These are phyloP conservation scores for Yamagishiella unicocca DNA, from an alignment of 139 green algal genomes.

Conservation along the genomic window DNA sequence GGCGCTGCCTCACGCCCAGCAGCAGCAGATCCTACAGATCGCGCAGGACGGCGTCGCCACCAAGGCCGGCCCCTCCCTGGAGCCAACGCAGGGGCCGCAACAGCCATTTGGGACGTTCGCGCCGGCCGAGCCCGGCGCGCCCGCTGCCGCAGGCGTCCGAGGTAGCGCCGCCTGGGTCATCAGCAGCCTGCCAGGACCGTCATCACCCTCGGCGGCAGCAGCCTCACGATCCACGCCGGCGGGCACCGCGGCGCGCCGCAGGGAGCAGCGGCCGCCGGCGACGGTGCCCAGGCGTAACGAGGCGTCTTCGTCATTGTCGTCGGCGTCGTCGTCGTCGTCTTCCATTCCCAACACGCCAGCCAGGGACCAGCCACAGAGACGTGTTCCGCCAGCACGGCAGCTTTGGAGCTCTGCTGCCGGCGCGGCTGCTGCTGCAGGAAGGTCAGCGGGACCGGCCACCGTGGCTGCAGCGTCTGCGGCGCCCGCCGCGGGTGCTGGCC, in stretches of 20 bases:
- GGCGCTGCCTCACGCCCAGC: background rate
- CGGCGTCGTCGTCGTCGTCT: background rate
- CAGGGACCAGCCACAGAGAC: no score
- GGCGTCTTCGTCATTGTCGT: background rate
- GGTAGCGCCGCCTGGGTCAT: conserved; percentile 3
- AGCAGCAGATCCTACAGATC: background rate
- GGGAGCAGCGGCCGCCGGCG: no score
- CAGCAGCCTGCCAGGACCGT: background rate
- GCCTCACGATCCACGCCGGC: background rate
- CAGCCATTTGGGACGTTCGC: background rate
- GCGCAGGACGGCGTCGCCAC: background rate
- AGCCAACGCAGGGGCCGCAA: background rate
- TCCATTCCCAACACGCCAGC: no score
- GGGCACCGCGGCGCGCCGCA: no score
- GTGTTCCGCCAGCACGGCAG: background rate
- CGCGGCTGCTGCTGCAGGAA: background rate
- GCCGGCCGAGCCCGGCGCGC: background rate
- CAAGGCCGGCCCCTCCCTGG: background rate
- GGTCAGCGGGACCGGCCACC: background rate
- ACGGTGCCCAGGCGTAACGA: no score
- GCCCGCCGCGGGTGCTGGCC: no score
- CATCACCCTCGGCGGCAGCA: background rate
- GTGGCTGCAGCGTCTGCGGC: background rate
- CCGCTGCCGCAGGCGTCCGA: background rate
- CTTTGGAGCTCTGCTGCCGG: background rate